Percentiles rank a stretch among this genome's conserved stretches.
phyloP scores from a whole-genome alignment of 805 yeast species.

The Vanderwaltozyma verrucispora region DNA sequence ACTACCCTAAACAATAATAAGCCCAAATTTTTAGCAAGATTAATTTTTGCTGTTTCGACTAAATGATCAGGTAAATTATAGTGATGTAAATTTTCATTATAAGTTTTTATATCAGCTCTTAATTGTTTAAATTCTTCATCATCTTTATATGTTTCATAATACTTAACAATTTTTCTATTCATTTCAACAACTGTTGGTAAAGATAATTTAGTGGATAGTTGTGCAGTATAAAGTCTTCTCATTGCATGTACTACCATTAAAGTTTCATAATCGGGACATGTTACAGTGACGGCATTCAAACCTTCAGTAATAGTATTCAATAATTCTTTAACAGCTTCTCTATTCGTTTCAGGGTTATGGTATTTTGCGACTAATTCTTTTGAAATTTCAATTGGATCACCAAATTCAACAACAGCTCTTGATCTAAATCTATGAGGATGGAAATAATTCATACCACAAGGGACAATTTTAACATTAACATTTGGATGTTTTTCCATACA shows the following conservation, averaged over 20 bases:
- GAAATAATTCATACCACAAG: slow-evolving; percentile 96
- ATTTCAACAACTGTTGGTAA: slow-evolving; percentile 79
- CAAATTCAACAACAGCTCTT: slow-evolving; percentile 91
- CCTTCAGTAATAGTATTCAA: slow-evolving; percentile 64
- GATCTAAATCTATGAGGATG: slow-evolving; percentile 93
- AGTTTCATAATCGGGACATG: slow-evolving; percentile 83
- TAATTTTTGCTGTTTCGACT: slow-evolving; percentile 43
- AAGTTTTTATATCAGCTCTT: slow-evolving; percentile 52
- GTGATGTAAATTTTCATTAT: slow-evolving; percentile 63
- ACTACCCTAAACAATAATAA: slow-evolving; percentile 48
- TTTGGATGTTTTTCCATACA: slow-evolving; percentile 73
- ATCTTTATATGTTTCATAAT: slow-evolving; percentile 64
- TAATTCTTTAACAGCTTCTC: slow-evolving; percentile 62
- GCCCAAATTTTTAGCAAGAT: slow-evolving; percentile 39
- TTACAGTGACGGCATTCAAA: slow-evolving; percentile 74
- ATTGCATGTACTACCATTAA: slow-evolving; percentile 86
- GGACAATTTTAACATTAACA: slow-evolving; percentile 77
- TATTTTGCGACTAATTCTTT: slow-evolving; percentile 56
- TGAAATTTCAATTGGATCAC: slow-evolving; percentile 67
- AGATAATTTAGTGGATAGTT: slow-evolving; percentile 60
- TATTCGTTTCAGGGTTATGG: slow-evolving; percentile 48
- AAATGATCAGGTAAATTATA: slow-evolving; percentile 46
- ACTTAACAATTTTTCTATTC: slow-evolving; percentile 77
- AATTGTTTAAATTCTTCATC: slow-evolving; percentile 56
- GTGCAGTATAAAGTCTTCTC: slow-evolving; percentile 75